phyloP scores from a whole-genome alignment of 2,329 filamentous ascomycete genomes.

The Diaporthe longicolla region DNA sequence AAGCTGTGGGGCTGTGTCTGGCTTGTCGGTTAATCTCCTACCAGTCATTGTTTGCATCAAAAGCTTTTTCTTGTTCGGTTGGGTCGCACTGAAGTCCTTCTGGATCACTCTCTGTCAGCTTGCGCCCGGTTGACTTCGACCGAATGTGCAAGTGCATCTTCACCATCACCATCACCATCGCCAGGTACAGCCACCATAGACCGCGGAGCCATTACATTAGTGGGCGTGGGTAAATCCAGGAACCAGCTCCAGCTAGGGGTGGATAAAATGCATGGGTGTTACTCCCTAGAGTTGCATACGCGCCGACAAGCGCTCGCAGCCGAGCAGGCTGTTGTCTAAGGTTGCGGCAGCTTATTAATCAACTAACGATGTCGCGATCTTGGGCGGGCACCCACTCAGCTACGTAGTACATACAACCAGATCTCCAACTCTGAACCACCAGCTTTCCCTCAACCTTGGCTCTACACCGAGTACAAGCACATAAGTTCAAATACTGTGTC shows the following conservation, averaged over 20 bases:
- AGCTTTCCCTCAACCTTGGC: not conserved
- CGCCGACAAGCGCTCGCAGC: slow-evolving; percentile 34
- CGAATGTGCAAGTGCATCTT: not conserved
- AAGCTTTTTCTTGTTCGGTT: not conserved
- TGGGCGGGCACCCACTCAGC: not conserved
- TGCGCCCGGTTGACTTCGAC: not conserved
- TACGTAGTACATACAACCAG: too few species aligned
- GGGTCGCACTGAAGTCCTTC: not conserved
- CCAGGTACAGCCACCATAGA: not conserved
- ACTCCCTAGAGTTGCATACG: slow-evolving; percentile 29
- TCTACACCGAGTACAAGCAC: not conserved
- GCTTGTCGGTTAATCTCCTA: slow-evolving; percentile 6
- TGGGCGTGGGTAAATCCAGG: slow-evolving; percentile 7
- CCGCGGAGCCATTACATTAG: not conserved
- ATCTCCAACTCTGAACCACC: not conserved
- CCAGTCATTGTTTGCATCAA: not conserved
- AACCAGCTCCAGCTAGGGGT: slow-evolving; percentile 12
- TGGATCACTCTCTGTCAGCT: not conserved
- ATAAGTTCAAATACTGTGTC: slow-evolving; percentile 18
- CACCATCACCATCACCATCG: not conserved
- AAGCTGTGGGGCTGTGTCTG: slow-evolving; percentile 14
- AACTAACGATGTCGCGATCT: not conserved
- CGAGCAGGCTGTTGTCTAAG: slow-evolving; percentile 6
- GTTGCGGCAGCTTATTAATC: slow-evolving; percentile 32
- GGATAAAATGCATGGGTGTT: slow-evolving; percentile 21